These are phyloP conservation scores for Sporothrix pallida DNA, from an alignment of 2,329 filamentous ascomycete species.

Conservation along the genomic window DNA sequence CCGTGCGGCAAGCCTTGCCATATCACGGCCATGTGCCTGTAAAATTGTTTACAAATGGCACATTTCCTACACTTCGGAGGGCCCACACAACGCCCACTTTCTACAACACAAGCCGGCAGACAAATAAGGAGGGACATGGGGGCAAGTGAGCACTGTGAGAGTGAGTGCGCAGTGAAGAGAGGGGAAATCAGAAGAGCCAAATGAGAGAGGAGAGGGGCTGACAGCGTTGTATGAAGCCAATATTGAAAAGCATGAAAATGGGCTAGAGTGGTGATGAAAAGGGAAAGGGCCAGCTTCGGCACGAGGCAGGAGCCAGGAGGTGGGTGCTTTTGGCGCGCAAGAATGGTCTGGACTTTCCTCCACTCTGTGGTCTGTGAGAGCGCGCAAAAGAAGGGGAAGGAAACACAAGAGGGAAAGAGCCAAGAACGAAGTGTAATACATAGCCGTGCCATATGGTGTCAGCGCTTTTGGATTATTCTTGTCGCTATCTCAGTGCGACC, in stretches of 20 bases:
- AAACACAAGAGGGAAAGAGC: neutral
- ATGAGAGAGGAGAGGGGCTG: neutral
- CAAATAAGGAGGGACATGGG: conserved; percentile 16
- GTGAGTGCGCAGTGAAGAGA: neutral
- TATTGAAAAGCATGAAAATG: conserved; percentile 6
- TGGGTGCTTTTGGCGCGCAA: conserved; percentile 8
- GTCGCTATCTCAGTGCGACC: neutral
- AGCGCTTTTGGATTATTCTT: neutral
- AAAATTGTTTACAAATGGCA: conserved; percentile 18
- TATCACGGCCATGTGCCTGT: neutral
- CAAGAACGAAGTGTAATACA: conserved; percentile 13
- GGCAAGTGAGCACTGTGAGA: neutral
- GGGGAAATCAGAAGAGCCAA: neutral
- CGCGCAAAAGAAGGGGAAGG: neutral
- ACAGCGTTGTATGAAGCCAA: conserved; percentile 8
- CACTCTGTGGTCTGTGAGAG: neutral
- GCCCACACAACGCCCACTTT: conserved; percentile 22
- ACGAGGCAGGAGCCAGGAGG: conserved; percentile 25
- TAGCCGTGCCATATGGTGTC: neutral
- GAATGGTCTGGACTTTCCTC: conserved; percentile 20
- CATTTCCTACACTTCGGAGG: conserved; percentile 7
- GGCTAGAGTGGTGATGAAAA: conserved; percentile 21
- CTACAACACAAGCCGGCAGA: conserved; percentile 24
- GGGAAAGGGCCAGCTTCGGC: conserved; percentile 22
- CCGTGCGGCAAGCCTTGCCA: neutral